phyloP scores from a whole-genome alignment of 441 rosid genomes.

The Erodium trifolium region DNA sequence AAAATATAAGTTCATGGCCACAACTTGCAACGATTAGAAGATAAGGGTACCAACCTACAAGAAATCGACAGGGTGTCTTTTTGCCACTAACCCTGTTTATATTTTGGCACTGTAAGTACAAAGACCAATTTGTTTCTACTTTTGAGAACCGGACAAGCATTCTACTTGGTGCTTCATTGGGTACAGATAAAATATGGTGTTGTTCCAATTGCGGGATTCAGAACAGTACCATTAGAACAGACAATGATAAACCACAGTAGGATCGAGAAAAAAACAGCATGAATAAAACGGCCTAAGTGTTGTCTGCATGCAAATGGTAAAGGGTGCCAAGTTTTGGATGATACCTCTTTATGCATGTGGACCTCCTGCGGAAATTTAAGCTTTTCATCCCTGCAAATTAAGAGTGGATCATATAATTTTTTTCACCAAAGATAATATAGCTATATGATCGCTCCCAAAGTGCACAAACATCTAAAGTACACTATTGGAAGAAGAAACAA shows the following conservation, averaged over 20 bases:
- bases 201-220: not conserved
- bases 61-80: no score
- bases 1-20: no score
- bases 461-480: not conserved
- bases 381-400: constrained; percentile 55
- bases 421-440: not conserved
- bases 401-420: not conserved
- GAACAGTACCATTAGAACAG: not conserved
- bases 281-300: not conserved
- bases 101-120: not conserved
- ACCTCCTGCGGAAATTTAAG: constrained; percentile 62
- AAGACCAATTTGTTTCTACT: not conserved
- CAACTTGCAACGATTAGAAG: no score
- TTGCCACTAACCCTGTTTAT: no score
- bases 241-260: not conserved
- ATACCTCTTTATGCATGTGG: constrained; percentile 54
- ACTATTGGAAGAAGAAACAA: constrained; percentile 12
- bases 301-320: not conserved
- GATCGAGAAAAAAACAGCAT: not conserved
- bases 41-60: no score
- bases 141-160: not conserved
- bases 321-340: constrained; percentile 1
- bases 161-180: not conserved
- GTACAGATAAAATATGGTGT: not conserved
- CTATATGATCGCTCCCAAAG: not conserved